phyloP scores from a whole-genome alignment of 83 land plant species.

The Isoetes engelmannii region DNA sequence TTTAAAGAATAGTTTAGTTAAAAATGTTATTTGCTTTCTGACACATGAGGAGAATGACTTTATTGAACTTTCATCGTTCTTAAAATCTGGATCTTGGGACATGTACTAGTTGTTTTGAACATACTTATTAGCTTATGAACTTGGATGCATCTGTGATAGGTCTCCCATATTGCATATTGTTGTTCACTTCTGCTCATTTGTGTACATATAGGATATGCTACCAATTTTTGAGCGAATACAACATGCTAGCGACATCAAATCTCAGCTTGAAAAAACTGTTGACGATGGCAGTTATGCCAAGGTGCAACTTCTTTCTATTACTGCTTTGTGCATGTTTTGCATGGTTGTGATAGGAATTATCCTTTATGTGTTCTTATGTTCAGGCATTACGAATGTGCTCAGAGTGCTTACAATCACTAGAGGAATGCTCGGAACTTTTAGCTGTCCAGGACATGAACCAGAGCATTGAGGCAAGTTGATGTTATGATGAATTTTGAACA shows the following conservation, averaged over 20 bases:
- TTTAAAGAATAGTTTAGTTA: too few species aligned
- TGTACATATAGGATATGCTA: slow-evolving; percentile 47
- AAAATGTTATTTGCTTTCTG: too few species aligned
- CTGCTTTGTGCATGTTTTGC: neutral
- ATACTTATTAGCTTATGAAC: too few species aligned
- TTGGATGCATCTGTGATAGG: too few species aligned
- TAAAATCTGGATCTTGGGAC: too few species aligned
- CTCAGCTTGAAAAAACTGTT: slow-evolving; percentile 51
- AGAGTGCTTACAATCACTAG: slow-evolving; percentile 71
- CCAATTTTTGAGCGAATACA: slow-evolving; percentile 60
- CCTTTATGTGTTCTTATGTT: neutral
- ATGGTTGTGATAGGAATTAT: neutral
- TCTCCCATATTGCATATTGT: too few species aligned
- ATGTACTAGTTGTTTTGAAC: too few species aligned
- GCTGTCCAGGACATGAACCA: slow-evolving; percentile 65
- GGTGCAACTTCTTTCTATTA: slow-evolving; percentile 24
- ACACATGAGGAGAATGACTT: too few species aligned
- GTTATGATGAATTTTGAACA: too few species aligned
- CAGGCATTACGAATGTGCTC: slow-evolving; percentile 75
- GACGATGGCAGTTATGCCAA: slow-evolving; percentile 60
- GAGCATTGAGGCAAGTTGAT: slow-evolving; percentile 54
- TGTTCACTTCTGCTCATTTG: too few species aligned
- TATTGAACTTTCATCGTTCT: too few species aligned
- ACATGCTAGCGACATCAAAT: slow-evolving; percentile 52
- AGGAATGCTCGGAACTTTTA: slow-evolving; percentile 53